Evolutionary conservation across 2,329 filamentous ascomycete species (phyloP), one percentile per base, ranked within the genome.

Genomic region (Rhynchosporium secalis): DNA sequence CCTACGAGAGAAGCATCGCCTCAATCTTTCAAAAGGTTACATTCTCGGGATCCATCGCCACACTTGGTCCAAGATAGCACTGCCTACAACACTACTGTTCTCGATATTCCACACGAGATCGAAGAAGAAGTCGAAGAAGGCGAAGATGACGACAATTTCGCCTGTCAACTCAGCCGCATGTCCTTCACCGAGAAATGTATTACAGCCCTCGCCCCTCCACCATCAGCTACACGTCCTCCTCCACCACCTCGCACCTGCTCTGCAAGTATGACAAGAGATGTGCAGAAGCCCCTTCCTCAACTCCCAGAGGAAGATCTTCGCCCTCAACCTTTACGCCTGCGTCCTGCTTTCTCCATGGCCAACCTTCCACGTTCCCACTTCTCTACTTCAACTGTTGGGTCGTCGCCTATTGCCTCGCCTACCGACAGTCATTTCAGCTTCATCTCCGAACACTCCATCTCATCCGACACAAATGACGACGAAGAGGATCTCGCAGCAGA

Each of bases 131-230:
- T 46, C 49, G 83, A 86, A 60, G 80, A 81, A 57, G 66, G 46
- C 49, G 83, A 86, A 56, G 83, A 87, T 64, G 84, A 87, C 67
- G 83, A 86, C 66, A 86, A 86, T 74, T 87, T 87, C 68, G 83
- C 83, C n/a, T 80, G 78, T 51, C 63, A 70, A 46, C 43, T 68
- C 9, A 65, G 60, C 51, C 61, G 60, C 43, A 54, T 65, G 6
- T 66, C 66, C 0, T 57, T 70, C 31, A 59, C 61, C 20, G 69
- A 70, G 20, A 64, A 65, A 20, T 61, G 62, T 3, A 58, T 66
- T n/a, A 73, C 71, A 12, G 49, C 52, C 29, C 60, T 73, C 31
- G 70, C 71, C 29, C 72, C 72, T 55, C 65, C 72, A 47, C 68
- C 70, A 12, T 62, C 65, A 28, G 51, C 33, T 13, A 46, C 40